Percentiles rank a stretch among this genome's conserved stretches.
Evolutionary conservation across 164 flowering plant species (phyloP).

Genomic region (Berberis vulgaris): DNA sequence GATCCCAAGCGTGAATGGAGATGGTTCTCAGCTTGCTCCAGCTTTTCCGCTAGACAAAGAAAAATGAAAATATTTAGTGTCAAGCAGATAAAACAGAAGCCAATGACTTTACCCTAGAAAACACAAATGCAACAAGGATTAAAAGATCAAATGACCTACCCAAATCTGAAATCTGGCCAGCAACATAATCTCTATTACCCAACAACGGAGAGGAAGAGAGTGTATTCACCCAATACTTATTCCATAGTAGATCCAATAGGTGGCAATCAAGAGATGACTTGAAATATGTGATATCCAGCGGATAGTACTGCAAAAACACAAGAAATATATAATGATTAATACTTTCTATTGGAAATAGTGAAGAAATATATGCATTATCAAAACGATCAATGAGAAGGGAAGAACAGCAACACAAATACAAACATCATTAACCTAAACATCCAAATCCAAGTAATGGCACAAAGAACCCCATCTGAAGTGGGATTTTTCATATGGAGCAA

Average conservation of each 20-base stretch:
- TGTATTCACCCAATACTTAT: constrained; percentile 97
- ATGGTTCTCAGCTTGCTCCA: constrained; percentile 97
- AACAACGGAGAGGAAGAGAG: constrained; percentile 93
- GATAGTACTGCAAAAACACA: constrained; percentile 59
- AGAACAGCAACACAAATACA: too few species aligned
- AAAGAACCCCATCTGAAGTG: too few species aligned
- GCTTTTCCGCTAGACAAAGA: constrained; percentile 74
- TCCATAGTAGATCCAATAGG: constrained; percentile 94
- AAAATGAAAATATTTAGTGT: not conserved
- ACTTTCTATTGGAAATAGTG: too few species aligned
- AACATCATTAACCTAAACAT: too few species aligned
- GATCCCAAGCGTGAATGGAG: constrained; percentile 75
- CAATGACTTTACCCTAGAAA: not conserved
- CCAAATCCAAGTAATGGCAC: too few species aligned
- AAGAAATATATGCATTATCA: too few species aligned
- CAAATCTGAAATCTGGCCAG: constrained; percentile 96
- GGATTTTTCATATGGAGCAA: too few species aligned
- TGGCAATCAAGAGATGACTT: constrained; percentile 91
- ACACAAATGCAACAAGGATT: not conserved
- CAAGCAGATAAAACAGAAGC: not conserved
- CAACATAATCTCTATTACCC: constrained; percentile 96
- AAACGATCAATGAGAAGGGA: too few species aligned
- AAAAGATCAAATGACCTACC: constrained; percentile 34
- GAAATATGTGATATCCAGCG: constrained; percentile 93
- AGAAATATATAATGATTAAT: not conserved